A percentile compares a stretch with the other conserved stretches of the same genome.
Evolutionary conservation across 108 stramenopile genomes (phyloP).

Genomic region (Fistulifera pelliculosa): DNA sequence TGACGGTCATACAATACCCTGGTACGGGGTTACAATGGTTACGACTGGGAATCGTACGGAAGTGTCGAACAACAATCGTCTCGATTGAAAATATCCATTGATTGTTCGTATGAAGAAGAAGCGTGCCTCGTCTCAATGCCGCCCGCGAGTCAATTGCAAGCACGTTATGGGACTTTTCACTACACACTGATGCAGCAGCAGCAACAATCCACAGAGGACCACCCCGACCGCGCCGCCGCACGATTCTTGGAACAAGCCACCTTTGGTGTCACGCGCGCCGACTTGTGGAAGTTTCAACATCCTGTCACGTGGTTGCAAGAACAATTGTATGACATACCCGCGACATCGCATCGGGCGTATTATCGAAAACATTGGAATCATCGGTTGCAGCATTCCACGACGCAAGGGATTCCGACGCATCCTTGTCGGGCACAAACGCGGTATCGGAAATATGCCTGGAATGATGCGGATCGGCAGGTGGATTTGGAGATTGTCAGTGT

Average conservation of each 20-base stretch:
- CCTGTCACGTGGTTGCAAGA: conserved; percentile 31
- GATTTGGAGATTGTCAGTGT: neutral
- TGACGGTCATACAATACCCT: neutral
- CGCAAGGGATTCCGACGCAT: conserved; percentile 10
- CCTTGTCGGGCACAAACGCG: conserved; percentile 26
- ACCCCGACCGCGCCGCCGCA: conserved; percentile 12
- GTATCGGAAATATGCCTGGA: conserved; percentile 27
- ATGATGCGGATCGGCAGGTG: conserved; percentile 5
- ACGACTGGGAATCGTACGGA: conserved; percentile 2
- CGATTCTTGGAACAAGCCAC: conserved; percentile 46
- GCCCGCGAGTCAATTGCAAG: neutral
- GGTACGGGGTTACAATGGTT: conserved; percentile 1
- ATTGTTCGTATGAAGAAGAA: neutral
- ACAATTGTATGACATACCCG: conserved; percentile 26
- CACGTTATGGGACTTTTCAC: neutral
- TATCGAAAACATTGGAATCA: conserved; percentile 25
- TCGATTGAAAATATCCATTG: neutral
- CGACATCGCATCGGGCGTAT: conserved; percentile 32
- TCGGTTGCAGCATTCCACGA: conserved; percentile 14
- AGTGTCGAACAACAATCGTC: neutral
- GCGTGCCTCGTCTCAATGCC: neutral
- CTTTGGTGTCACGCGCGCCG: conserved; percentile 35
- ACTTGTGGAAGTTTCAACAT: neutral
- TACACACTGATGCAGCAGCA: neutral
- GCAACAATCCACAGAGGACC: neutral